Base-by-base conservation (phyloP, 176 grass and related monocot genomes). In the Carex parvula region DNA sequence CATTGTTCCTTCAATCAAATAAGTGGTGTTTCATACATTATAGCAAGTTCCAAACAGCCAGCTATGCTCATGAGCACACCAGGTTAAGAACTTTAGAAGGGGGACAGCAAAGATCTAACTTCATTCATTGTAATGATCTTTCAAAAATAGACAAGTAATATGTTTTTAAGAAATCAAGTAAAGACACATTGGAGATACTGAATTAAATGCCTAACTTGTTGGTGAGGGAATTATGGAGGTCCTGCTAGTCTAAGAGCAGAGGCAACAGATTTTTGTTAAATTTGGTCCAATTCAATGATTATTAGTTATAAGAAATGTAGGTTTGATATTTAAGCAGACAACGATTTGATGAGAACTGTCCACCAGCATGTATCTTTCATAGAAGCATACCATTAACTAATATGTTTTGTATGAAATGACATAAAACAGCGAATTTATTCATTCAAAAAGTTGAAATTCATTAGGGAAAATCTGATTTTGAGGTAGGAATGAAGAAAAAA, bases 191-290 rank as follows among this genome's bases (percentile, higher is more conserved):
- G 70, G 10, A 52, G 12, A 32, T 77, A 56, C 73, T 77, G 13
- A 77, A 57, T 30, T 56, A 77, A 77, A 56, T 77, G 50, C 73
- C 24, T 9, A 77, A 56, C 50, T 56, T 77, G 50, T 77, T 56
- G 73, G 48, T 77, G 22, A 8, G 11, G 44, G 44, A 46, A 9
- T 46, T 39, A 5, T 39, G 37, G 37, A 39, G 37, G 37, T 39
- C 35, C 35, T 37, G 35, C 35, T 37, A 37, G 35, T 37, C 35
- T 37, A 37, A n/a, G 35, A 37, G 35, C 35, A 37, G 35, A 37
- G 8, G 44, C 46, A 48, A 10, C 1, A 11, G 1, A n/a, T 18
- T 59, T 62, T 24, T 21, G 20, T 62, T n/a, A 62, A 22, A 54
- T 55, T 57, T 78, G 24, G 52, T 18, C 73, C 24, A 78, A 24